Conservation (phyloP, 2,329 filamentous ascomycete species). For the Sclerotiophoma versabilis region DNA sequence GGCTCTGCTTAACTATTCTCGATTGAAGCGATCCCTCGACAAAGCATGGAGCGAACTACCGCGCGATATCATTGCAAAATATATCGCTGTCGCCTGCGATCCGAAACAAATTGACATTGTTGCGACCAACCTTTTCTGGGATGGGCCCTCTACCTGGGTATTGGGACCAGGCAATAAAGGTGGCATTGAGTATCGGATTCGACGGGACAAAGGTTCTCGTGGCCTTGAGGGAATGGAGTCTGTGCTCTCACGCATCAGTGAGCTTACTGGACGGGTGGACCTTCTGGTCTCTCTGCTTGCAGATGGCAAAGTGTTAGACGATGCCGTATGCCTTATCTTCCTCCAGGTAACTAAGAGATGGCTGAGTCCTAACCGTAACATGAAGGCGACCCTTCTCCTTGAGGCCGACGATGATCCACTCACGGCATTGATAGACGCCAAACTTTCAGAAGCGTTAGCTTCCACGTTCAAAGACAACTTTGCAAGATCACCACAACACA, state of each 20-base stretch:
- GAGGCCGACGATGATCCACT: constrained; percentile 53
- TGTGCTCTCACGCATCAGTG: constrained; percentile 68
- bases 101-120: constrained; percentile 59
- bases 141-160: constrained; percentile 62
- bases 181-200: constrained; percentile 59
- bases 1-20: constrained; percentile 64
- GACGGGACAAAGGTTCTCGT: constrained; percentile 78
- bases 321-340: constrained; percentile 66
- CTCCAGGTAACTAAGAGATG: constrained; percentile 66
- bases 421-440: constrained; percentile 63
- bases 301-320: constrained; percentile 61
- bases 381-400: constrained; percentile 30
- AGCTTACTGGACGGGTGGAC: constrained; percentile 36
- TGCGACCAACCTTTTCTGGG: constrained; percentile 63
- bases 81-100: constrained; percentile 64
- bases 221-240: constrained; percentile 61
- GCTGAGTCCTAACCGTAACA: constrained; percentile 49
- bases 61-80: constrained; percentile 46
- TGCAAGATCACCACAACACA: constrained; percentile 68
- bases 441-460: constrained; percentile 71
- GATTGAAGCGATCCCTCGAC: constrained; percentile 37
- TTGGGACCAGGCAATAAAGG: constrained; percentile 58
- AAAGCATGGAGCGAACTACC: constrained; percentile 36
- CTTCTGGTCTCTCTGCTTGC: constrained; percentile 50
- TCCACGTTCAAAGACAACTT: constrained; percentile 68